These are phyloP conservation scores for Tricholoma saponaceum DNA, from an alignment of 768 basidiomycete species.

Conservation along the genomic window DNA sequence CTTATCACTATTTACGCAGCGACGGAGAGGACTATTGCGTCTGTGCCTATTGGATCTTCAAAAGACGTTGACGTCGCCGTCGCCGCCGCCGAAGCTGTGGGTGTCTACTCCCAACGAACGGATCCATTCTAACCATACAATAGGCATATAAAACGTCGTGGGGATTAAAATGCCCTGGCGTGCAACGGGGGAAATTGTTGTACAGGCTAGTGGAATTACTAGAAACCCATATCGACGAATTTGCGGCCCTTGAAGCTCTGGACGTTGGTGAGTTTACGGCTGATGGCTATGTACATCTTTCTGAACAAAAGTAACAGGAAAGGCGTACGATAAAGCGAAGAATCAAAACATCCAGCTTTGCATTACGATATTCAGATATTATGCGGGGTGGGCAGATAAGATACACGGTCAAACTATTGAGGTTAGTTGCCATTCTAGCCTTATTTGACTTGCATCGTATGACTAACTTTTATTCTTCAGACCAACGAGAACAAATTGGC, in stretches of 20 bases:
- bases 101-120: too few relatives aligned
- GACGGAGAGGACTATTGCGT: constrained; percentile 57
- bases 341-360: too few relatives aligned
- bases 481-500: neutral
- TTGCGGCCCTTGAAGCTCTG: constrained; percentile 22
- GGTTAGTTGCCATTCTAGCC: too few relatives aligned
- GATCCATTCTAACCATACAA: too few relatives aligned
- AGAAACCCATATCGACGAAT: constrained; percentile 20
- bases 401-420: neutral
- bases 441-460: too few relatives aligned
- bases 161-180: constrained; percentile 59
- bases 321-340: too few relatives aligned
- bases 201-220: constrained; percentile 26
- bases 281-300: too few relatives aligned
- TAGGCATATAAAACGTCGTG: constrained; percentile 50
- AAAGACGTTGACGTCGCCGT: constrained; percentile 44
- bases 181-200: constrained; percentile 20
- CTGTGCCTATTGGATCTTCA: constrained; percentile 53
- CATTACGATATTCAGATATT: too few relatives aligned
- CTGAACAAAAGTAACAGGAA: neutral
- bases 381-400: neutral
- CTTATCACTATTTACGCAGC: constrained; percentile 44
- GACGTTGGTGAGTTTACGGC: constrained; percentile 20
- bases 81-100: too few relatives aligned
- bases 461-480: too few relatives aligned